Percentiles rank a stretch among this genome's conserved stretches.
phyloP scores from a whole-genome alignment of 2,329 filamentous ascomycete species.

The Cladobotryum mycophilum region DNA sequence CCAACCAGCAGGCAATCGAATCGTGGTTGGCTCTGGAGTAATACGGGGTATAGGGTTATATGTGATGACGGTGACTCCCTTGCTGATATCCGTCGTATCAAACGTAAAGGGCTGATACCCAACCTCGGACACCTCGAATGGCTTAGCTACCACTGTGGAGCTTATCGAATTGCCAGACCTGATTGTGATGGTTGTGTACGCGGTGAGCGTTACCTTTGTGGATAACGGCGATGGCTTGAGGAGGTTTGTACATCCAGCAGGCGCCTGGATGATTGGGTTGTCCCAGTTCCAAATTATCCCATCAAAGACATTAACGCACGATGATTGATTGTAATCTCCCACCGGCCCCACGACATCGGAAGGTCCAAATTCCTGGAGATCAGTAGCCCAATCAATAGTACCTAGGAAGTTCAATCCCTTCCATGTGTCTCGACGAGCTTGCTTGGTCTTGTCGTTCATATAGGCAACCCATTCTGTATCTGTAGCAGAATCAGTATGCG shows the following conservation, averaged over 20 bases:
- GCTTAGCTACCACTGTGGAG: slow-evolving; percentile 1
- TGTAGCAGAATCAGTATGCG: not conserved
- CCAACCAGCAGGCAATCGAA: slow-evolving; percentile 1
- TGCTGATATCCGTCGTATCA: not conserved
- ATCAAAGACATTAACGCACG: slow-evolving; percentile 3
- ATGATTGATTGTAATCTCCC: not conserved
- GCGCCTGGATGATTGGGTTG: slow-evolving; percentile 2
- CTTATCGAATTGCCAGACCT: not conserved
- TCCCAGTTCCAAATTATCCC: slow-evolving; percentile 7
- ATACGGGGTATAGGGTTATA: slow-evolving; percentile 4
- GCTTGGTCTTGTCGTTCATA: not conserved
- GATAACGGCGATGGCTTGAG: slow-evolving; percentile 3
- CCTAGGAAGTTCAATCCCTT: slow-evolving; percentile 1
- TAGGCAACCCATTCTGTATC: slow-evolving; percentile 3
- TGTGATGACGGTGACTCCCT: not conserved
- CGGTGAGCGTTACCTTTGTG: not conserved
- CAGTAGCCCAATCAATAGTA: slow-evolving; percentile 9
- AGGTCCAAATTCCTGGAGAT: slow-evolving; percentile 1
- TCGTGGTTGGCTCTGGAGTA: slow-evolving; percentile 1
- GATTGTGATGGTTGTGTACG: slow-evolving; percentile 6
- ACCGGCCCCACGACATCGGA: not conserved
- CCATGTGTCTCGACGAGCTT: slow-evolving; percentile 1
- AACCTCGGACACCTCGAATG: slow-evolving; percentile 5
- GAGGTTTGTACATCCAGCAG: slow-evolving; percentile 3
- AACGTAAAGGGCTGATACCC: slow-evolving; percentile 2